Conservation (phyloP, 352 stramenopile species). For the Globisporangium paroecandrum region DNA sequence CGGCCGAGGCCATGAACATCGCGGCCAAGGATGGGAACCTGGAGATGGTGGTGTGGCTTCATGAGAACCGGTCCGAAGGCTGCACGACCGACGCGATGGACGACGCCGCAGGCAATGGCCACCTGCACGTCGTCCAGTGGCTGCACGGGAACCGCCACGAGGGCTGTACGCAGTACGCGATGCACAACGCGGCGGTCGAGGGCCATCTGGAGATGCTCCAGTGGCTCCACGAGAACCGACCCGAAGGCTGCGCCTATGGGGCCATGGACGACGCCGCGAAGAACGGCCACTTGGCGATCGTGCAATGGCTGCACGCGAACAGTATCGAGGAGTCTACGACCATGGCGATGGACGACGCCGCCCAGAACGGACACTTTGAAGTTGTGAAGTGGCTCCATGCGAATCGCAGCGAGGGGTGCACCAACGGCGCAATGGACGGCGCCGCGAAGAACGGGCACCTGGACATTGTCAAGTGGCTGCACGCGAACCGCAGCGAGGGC, state of each 20-base stretch:
- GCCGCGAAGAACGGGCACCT: conserved; percentile 10
- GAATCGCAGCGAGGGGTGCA: conserved; percentile 17
- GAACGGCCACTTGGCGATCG: conserved; percentile 8
- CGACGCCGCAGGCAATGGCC: conserved; percentile 23
- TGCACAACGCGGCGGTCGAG: conserved; percentile 22
- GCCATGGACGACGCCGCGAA: conserved; percentile 21
- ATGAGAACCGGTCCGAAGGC: conserved; percentile 21
- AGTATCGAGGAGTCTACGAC: conserved; percentile 18
- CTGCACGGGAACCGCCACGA: conserved; percentile 21
- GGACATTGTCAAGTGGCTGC: conserved; percentile 12
- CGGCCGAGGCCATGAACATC: conserved; percentile 19
- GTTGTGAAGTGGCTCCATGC: conserved; percentile 18
- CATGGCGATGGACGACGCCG: conserved; percentile 20
- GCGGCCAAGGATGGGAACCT: conserved; percentile 17
- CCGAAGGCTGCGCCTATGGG: conserved; percentile 23
- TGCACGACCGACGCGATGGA: conserved; percentile 27
- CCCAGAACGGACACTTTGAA: conserved; percentile 8
- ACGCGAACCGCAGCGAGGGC: conserved; percentile 5
- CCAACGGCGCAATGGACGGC: conserved; percentile 16
- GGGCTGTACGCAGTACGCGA: conserved; percentile 25
- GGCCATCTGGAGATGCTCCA: conserved; percentile 21
- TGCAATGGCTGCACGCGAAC: conserved; percentile 18
- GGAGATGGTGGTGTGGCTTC: conserved; percentile 18
- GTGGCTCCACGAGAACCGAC: conserved; percentile 20
- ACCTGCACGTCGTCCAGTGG: conserved; percentile 25